Evolutionary conservation across 1,284 basidiomycete genomes (phyloP), one percentile per base, ranked within the genome.

Genomic region (Ceratobasidium sp.): DNA sequence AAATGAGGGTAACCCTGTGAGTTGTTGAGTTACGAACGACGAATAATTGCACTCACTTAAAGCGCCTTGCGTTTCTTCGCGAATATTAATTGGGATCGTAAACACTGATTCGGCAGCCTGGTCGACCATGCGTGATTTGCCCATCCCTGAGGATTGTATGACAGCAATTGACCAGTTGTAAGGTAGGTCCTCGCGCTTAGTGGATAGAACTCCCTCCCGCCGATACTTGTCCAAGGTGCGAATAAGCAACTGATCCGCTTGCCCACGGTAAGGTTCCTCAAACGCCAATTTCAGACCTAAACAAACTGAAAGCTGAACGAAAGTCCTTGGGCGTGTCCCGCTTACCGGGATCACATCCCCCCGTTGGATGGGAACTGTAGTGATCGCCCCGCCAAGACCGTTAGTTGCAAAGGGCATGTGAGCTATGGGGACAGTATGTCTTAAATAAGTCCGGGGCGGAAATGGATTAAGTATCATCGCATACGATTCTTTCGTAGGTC

Each of bases 151-250:
- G 2, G 56, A 58, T 42, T 58, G 56, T n/a, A 58, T 31, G 25
- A 47, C 56, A n/a, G 56, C 27, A 20, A 58, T 58, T 6, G 56
- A 58, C 56, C 27, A 58, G 22, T 58, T 40, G n/a, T 58, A 58
- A 31, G 56, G 38, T 13, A n/a, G 53, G 7, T 20, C 15, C 7
- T 6, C 53, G 15, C 10, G 22, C 4, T 22, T 3, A 31, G 40
- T 8, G 1, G 42, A 42, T n/a, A 20, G 4, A 6, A n/a, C 7
- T 20, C 42, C 15, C 6, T 15, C 4, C 5, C 4, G 10, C 15
- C 38, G 42, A 29, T 32, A 29, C 17, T 27, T 12, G 3, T 58
- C 43, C 2, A 58, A 32, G 12, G 40, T 58, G 1, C 34, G 1
- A 15, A 58, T 58, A 31, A 58, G 47, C n/a, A 45, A 1, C 42